A percentile compares a stretch with the other conserved stretches of the same genome.
phyloP scores from a whole-genome alignment of 2,329 filamentous ascomycete species.

The Bipolaris zeicola region DNA sequence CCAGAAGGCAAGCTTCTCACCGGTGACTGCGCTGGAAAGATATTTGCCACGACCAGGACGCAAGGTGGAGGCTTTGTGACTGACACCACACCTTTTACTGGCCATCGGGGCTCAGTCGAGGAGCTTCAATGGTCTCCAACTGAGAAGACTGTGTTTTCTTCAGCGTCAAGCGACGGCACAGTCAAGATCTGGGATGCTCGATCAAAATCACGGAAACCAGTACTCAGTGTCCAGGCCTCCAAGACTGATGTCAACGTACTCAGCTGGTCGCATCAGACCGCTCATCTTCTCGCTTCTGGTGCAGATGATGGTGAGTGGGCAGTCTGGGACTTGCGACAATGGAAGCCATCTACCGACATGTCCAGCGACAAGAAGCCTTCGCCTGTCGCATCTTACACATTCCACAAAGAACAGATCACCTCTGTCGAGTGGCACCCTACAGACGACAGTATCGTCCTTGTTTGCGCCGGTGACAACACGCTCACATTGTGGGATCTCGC shows the following conservation, averaged over 20 bases:
- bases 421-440: slow-evolving; percentile 97
- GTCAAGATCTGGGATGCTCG: slow-evolving; percentile 96
- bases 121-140: slow-evolving; percentile 96
- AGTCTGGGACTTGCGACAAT: slow-evolving; percentile 94
- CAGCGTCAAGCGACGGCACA: slow-evolving; percentile 90
- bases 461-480: slow-evolving; percentile 91
- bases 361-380: slow-evolving; percentile 62
- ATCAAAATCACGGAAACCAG: slow-evolving; percentile 86
- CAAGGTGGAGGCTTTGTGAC: slow-evolving; percentile 90
- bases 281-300: slow-evolving; percentile 87
- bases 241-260: slow-evolving; percentile 92
- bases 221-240: slow-evolving; percentile 83
- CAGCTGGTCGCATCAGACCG: slow-evolving; percentile 88
- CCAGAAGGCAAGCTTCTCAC: slow-evolving; percentile 85
- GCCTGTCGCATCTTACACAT: slow-evolving; percentile 90
- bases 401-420: slow-evolving; percentile 96
- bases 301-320: slow-evolving; percentile 93
- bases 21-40: slow-evolving; percentile 87
- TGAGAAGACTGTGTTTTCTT: slow-evolving; percentile 92
- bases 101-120: slow-evolving; percentile 85
- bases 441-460: slow-evolving; percentile 92
- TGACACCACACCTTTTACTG: slow-evolving; percentile 80
- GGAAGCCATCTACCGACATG: slow-evolving; percentile 70
- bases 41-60: slow-evolving; percentile 84
- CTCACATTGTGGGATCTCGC: slow-evolving; percentile 96